Percentiles rank a stretch among this genome's conserved stretches.
Evolutionary conservation across 441 rosid genomes (phyloP).

Genomic region (Heliophila coronopifolia): DNA sequence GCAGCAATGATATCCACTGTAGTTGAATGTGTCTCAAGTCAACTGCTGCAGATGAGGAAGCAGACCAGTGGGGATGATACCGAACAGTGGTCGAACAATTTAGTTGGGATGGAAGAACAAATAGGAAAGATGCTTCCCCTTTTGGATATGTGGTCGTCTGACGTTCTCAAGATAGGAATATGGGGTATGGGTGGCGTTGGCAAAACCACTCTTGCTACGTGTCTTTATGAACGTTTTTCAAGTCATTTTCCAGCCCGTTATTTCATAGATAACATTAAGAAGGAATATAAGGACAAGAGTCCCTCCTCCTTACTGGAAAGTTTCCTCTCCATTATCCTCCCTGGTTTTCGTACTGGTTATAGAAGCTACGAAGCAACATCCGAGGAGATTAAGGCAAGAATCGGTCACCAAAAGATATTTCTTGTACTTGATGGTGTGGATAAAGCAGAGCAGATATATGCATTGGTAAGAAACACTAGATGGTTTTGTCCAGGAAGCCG

Average conservation of each 20-base stretch:
- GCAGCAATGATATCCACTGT: too few species aligned
- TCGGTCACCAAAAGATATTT: conserved; percentile 20
- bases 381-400: conserved; percentile 22
- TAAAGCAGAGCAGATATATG: conserved; percentile 5
- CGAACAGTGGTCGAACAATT: too few species aligned
- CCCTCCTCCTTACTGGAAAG: too few species aligned
- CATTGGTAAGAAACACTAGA: background rate
- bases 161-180: conserved; percentile 34
- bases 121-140: too few species aligned
- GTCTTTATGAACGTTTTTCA: conserved; percentile 18
- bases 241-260: conserved; percentile 22
- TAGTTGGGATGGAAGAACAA: too few species aligned
- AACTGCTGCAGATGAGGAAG: too few species aligned
- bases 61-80: too few species aligned
- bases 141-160: too few species aligned
- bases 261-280: conserved; percentile 30
- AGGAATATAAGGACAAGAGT: conserved; percentile 3
- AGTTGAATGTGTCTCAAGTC: too few species aligned
- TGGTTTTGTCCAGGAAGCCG: conserved; percentile 43
- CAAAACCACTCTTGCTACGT: conserved; percentile 28
- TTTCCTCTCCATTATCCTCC: too few species aligned
- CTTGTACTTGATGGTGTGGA: conserved; percentile 32
- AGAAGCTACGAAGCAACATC: conserved; percentile 8
- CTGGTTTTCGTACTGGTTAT: conserved; percentile 24
- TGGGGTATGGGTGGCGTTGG: conserved; percentile 48